phyloP scores from a whole-genome alignment of 1,284 basidiomycete species.

The Sporisorium exsertum region DNA sequence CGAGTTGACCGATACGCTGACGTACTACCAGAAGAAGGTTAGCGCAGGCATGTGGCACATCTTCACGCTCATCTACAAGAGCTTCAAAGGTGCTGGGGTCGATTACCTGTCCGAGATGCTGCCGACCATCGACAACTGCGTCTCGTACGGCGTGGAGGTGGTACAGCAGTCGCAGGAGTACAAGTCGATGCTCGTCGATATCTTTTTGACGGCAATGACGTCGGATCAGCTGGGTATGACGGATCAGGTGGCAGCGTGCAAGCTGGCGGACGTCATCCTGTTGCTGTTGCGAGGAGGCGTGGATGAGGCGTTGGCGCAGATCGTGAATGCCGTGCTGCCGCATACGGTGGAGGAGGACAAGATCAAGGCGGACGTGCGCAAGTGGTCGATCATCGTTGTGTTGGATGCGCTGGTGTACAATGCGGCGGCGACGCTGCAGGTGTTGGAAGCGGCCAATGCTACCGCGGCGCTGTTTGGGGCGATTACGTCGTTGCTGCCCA shows the following conservation, averaged over 20 bases:
- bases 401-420: slow-evolving; percentile 89
- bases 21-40: slow-evolving; percentile 83
- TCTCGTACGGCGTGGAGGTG: slow-evolving; percentile 83
- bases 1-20: slow-evolving; percentile 85
- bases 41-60: slow-evolving; percentile 87
- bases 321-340: slow-evolving; percentile 55
- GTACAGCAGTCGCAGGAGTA: slow-evolving; percentile 82
- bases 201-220: slow-evolving; percentile 82
- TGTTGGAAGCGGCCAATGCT: slow-evolving; percentile 77
- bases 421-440: slow-evolving; percentile 78
- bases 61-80: slow-evolving; percentile 82
- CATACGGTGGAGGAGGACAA: slow-evolving; percentile 63
- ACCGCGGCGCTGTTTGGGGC: slow-evolving; percentile 85
- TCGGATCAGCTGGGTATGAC: slow-evolving; percentile 77
- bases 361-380: slow-evolving; percentile 77
- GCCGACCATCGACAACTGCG: slow-evolving; percentile 87
- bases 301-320: slow-evolving; percentile 69
- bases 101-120: slow-evolving; percentile 88
- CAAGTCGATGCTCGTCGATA: slow-evolving; percentile 83
- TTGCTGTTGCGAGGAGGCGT: slow-evolving; percentile 81
- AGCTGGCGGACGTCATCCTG: slow-evolving; percentile 84
- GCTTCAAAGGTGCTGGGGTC: slow-evolving; percentile 85
- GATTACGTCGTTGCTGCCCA: slow-evolving; percentile 72
- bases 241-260: slow-evolving; percentile 83
- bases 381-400: slow-evolving; percentile 84